phyloP scores from a whole-genome alignment of 1,284 basidiomycete genomes.

The Trametes polyzona region DNA sequence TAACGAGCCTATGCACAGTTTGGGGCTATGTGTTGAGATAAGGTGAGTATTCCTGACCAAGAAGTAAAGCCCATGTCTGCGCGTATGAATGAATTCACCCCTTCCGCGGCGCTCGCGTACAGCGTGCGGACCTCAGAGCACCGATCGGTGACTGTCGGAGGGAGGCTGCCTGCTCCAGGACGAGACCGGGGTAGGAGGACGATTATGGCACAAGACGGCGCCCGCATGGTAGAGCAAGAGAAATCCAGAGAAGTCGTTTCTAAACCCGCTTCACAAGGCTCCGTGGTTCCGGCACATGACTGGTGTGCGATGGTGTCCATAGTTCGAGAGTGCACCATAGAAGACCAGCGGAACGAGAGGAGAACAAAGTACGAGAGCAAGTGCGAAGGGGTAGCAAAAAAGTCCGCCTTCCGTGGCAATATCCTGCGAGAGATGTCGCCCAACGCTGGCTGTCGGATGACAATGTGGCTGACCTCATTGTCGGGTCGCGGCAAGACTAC shows the following conservation, averaged over 20 bases:
- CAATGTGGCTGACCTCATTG: background rate
- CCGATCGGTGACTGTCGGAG: too few species aligned
- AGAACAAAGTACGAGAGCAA: too few species aligned
- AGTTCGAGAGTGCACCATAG: background rate
- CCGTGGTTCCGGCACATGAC: too few species aligned
- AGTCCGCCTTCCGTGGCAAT: too few species aligned
- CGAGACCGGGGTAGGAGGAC: too few species aligned
- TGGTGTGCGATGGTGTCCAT: background rate
- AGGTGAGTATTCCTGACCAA: background rate
- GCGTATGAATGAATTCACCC: background rate
- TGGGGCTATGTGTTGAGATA: constrained; percentile 8
- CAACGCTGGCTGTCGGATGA: too few species aligned
- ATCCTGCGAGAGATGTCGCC: too few species aligned
- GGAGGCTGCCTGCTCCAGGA: too few species aligned
- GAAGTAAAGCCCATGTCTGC: background rate
- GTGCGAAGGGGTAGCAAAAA: too few species aligned
- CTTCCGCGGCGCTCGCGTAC: background rate
- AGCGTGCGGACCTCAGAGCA: background rate
- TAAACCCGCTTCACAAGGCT: background rate
- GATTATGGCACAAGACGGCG: too few species aligned
- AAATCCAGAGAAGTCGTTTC: background rate
- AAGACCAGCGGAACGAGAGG: too few species aligned
- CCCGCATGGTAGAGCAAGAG: background rate
- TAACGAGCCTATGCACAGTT: constrained; percentile 17
- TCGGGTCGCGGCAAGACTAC: too few species aligned